Conservation (phyloP, 257 asterid genomes). For the Leonotis leonurus region DNA sequence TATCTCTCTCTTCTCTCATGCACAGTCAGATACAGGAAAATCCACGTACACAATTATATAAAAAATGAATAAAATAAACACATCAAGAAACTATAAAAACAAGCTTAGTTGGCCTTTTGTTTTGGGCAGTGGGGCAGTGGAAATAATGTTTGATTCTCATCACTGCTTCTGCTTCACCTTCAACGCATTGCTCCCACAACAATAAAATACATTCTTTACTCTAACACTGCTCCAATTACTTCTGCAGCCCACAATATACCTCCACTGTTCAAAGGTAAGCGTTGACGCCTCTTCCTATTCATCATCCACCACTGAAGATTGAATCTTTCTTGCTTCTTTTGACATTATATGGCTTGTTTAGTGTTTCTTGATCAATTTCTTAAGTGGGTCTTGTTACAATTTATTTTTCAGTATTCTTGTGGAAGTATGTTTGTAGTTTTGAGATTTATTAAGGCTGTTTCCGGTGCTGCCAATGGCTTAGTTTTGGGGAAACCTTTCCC, state of each 20-base stretch:
- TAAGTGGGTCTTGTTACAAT: slow-evolving; percentile 12
- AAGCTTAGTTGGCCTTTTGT: neutral
- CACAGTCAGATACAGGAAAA: neutral
- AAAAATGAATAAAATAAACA: too few species aligned
- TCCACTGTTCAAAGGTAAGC: slow-evolving; percentile 26
- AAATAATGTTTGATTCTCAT: slow-evolving; percentile 22
- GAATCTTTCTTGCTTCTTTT: neutral
- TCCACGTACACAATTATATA: neutral
- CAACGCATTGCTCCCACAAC: slow-evolving; percentile 8
- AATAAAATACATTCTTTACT: neutral
- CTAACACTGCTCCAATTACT: neutral
- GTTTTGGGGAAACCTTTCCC: neutral
- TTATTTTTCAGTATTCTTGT: neutral
- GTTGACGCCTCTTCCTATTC: slow-evolving; percentile 10
- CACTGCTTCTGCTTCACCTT: slow-evolving; percentile 8
- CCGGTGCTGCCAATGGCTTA: neutral
- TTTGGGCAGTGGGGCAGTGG: slow-evolving; percentile 17
- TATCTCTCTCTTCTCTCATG: slow-evolving; percentile 1
- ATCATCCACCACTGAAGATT: slow-evolving; percentile 1
- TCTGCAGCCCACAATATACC: neutral
- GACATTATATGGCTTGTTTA: neutral
- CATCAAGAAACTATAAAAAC: slow-evolving; percentile 22
- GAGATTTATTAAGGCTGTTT: neutral
- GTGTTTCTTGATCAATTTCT: slow-evolving; percentile 12
- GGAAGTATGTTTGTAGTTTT: slow-evolving; percentile 4